A percentile compares a stretch with the other conserved stretches of the same genome.
Conservation (phyloP, 768 basidiomycete genomes). For the Neoboletus subvelutipes region DNA sequence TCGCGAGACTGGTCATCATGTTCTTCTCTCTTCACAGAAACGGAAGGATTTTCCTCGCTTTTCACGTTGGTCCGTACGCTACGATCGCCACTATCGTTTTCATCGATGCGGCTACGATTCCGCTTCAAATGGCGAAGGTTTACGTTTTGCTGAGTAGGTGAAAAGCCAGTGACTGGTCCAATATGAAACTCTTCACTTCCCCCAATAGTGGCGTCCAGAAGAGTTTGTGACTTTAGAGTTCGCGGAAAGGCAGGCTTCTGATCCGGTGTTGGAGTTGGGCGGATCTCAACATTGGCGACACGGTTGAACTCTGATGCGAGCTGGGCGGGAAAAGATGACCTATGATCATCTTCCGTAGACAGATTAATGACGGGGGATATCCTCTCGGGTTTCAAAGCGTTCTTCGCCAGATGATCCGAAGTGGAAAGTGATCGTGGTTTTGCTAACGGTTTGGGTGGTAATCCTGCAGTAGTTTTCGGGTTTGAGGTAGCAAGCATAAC, state of each 20-base stretch:
- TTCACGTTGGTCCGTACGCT: slow-evolving; percentile 27
- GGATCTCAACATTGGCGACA: background rate
- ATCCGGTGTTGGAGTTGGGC: slow-evolving; percentile 8
- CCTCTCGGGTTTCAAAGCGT: background rate
- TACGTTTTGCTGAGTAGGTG: slow-evolving; percentile 27
- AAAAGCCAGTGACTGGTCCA: slow-evolving; percentile 19
- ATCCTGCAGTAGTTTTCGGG: background rate
- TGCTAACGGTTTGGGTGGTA: slow-evolving; percentile 1
- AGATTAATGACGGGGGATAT: slow-evolving; percentile 8
- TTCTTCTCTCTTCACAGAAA: slow-evolving; percentile 19
- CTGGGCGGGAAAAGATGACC: slow-evolving; percentile 7
- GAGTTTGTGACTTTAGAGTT: slow-evolving; percentile 25
- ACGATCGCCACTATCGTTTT: slow-evolving; percentile 29
- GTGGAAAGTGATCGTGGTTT: background rate
- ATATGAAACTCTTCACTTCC: slow-evolving; percentile 22
- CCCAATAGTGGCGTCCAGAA: slow-evolving; percentile 12
- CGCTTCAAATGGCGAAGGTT: slow-evolving; percentile 34
- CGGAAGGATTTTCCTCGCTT: slow-evolving; percentile 13
- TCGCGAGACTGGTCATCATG: slow-evolving; percentile 5
- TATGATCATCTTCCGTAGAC: slow-evolving; percentile 14
- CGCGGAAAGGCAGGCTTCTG: slow-evolving; percentile 12
- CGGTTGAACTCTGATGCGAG: slow-evolving; percentile 18
- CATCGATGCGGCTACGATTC: slow-evolving; percentile 25
- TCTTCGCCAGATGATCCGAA: background rate
- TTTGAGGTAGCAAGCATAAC: slow-evolving; percentile 16